Evolutionary conservation across 2,329 filamentous ascomycete species (phyloP).

Genomic region (Fusarium udum): DNA sequence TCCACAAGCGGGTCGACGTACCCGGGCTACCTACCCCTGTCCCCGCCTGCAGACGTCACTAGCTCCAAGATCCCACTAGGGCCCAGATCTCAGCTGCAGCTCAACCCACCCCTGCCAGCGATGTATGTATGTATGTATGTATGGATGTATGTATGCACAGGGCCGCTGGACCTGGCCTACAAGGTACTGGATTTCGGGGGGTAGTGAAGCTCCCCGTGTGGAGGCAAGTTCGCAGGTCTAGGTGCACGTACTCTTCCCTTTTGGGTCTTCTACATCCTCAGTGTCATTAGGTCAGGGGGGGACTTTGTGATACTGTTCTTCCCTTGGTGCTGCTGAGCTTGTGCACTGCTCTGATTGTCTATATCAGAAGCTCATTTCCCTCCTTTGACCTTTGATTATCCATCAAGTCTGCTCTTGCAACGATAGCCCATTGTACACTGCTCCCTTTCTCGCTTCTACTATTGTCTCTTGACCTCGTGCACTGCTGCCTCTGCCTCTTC

Average conservation of each 20-base stretch:
- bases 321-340: background rate
- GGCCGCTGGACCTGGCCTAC: background rate
- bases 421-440: background rate
- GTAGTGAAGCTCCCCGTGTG: background rate
- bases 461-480: background rate
- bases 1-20: background rate
- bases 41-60: conserved; percentile 18
- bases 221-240: conserved; percentile 12
- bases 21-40: background rate
- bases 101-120: background rate
- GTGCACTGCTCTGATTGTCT: background rate
- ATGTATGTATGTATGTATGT: background rate
- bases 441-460: background rate
- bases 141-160: background rate
- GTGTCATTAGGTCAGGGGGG: background rate
- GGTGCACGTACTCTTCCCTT: background rate
- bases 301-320: background rate
- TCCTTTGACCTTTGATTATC: background rate
- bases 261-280: background rate
- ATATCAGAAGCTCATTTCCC: conserved; percentile 18
- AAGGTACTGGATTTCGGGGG: background rate
- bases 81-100: conserved; percentile 8
- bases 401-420: background rate
- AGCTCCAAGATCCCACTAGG: background rate
- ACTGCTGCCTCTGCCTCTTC: background rate